These are phyloP conservation scores for Saccharomyces mikatae DNA, from an alignment of 805 yeast species.

Conservation along the genomic window DNA sequence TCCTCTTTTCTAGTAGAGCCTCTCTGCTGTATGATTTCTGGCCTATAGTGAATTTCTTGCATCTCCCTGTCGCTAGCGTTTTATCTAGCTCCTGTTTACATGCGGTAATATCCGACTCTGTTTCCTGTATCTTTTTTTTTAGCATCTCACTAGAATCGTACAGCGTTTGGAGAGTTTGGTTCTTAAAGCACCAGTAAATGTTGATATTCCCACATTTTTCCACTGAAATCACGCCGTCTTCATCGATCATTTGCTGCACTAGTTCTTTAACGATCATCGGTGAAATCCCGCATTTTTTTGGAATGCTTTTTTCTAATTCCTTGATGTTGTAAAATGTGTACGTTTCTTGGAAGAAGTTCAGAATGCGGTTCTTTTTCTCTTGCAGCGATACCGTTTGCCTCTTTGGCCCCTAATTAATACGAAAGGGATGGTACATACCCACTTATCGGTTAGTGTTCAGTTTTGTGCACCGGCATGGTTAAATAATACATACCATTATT, in stretches of 20 bases:
- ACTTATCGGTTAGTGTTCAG: neutral
- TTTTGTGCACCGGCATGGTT: neutral
- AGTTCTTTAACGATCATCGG: constrained; percentile 48
- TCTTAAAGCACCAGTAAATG: constrained; percentile 42
- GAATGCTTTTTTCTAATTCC: constrained; percentile 41
- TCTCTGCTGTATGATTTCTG: neutral
- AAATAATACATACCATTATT: neutral
- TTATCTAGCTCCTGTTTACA: neutral
- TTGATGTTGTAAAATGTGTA: constrained; percentile 41
- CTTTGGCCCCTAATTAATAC: constrained; percentile 19
- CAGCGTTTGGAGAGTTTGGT: constrained; percentile 9
- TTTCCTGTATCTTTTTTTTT: constrained; percentile 4
- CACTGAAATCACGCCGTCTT: constrained; percentile 36
- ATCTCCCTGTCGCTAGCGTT: neutral
- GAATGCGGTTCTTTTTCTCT: constrained; percentile 33
- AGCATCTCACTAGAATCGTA: constrained; percentile 8
- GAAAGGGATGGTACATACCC: neutral
- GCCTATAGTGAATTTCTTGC: neutral
- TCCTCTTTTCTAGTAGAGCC: constrained; percentile 3
- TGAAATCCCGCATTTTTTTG: constrained; percentile 41
- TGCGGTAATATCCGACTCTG: neutral
- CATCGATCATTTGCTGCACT: constrained; percentile 41
- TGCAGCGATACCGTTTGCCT: constrained; percentile 31
- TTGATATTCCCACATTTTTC: constrained; percentile 51
- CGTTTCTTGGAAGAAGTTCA: constrained; percentile 34